Base-by-base conservation (phyloP, 208 protist genomes). In the Leishmania tropica region DNA sequence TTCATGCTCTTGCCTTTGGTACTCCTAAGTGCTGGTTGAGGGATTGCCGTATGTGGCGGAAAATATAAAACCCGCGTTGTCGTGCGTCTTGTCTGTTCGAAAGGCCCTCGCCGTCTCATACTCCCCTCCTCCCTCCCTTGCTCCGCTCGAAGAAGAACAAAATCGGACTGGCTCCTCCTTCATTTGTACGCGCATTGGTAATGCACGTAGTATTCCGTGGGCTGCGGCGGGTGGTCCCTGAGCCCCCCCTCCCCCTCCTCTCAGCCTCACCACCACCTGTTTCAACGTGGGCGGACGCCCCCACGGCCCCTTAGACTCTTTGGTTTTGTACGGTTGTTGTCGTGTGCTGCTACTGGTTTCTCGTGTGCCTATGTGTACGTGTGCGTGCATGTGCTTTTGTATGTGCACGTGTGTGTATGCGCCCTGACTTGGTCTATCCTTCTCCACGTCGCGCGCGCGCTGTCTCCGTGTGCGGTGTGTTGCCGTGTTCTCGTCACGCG, bases 321-420 rank as follows among this genome's bases (percentile, higher is more conserved):
- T 70, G 48, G 53, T 48, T 62, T 37, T 77, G 68, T n/a, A 62
- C 6, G 64, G 11, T 58, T 65, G 53, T 47, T 72, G 28, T 75
- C 65, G 31, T 62, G 45, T 76, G 60, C 42, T 73, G 19, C 83
- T 62, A 24, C n/a, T 35, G 1, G 21, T 37, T 48, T 17, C 10
- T 75, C 13, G n/a, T 76, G 6, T 62, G 28, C 51, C 11, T 58
- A n/a, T 28, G 35, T 37, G 31, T 24, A 19, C 24, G 70, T 75
- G 0, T 47, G 37, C 48, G 67, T 21, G 28, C 28, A 35, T 75
- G 24, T 51, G 40, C 10, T 42, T 11, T 72, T 37, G 67, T 72
- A 24, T 72, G n/a, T 72, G 37, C 48, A n/a, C 19, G 67, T 28
- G 42, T 75, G 40, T 37, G 40, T 31, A 13, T 31, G 28, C 31